phyloP scores from a whole-genome alignment of 2,329 filamentous ascomycete species.

The Parafenestella ontariensis region DNA sequence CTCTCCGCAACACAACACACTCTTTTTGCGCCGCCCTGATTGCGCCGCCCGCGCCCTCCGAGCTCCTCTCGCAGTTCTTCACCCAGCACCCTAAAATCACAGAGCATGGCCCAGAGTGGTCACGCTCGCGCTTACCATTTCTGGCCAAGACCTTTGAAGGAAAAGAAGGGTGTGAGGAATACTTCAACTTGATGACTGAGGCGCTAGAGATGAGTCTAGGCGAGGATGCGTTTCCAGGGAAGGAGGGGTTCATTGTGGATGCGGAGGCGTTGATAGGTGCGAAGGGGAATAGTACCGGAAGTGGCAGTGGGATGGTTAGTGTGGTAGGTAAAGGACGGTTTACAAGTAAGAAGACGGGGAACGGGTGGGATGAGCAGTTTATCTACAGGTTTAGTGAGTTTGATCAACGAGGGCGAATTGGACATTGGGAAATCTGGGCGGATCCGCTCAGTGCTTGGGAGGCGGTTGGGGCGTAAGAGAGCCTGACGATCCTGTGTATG shows the following conservation, averaged over 20 bases:
- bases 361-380: conserved; percentile 51
- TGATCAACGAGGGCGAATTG: conserved; percentile 49
- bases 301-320: conserved; percentile 38
- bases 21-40: conserved; percentile 41
- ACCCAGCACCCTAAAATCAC: conserved; percentile 43
- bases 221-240: conserved; percentile 42
- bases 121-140: conserved; percentile 48
- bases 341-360: conserved; percentile 49
- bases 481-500: background rate
- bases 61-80: conserved; percentile 40
- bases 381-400: conserved; percentile 52
- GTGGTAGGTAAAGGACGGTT: conserved; percentile 47
- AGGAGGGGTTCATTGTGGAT: conserved; percentile 48
- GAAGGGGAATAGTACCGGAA: background rate
- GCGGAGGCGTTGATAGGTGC: conserved; percentile 20
- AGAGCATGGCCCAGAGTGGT: conserved; percentile 53
- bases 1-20: conserved; percentile 32
- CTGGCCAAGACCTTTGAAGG: conserved; percentile 48
- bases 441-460: conserved; percentile 54
- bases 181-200: conserved; percentile 46
- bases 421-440: conserved; percentile 55
- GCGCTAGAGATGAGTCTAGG: conserved; percentile 44
- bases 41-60: conserved; percentile 28
- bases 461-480: conserved; percentile 37
- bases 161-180: conserved; percentile 45